phyloP scores from a whole-genome alignment of 768 basidiomycete species.

The Termitomyces heimii region DNA sequence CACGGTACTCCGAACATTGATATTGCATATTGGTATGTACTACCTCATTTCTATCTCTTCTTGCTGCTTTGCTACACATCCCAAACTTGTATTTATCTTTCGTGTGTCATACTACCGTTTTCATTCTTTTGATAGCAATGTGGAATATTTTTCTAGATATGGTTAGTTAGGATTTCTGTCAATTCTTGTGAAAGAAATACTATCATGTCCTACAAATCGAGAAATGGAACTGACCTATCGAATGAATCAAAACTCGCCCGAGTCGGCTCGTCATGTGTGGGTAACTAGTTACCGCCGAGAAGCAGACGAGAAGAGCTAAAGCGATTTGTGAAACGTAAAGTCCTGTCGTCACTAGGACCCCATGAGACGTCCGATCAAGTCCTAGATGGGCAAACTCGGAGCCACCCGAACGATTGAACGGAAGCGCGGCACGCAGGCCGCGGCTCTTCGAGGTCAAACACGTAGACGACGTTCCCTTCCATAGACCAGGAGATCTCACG shows the following conservation, averaged over 20 bases:
- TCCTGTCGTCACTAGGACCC: background rate
- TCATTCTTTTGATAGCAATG: background rate
- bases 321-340: background rate
- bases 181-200: background rate
- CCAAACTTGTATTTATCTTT: background rate
- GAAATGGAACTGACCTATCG: background rate
- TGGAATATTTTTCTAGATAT: constrained; percentile 4
- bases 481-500: background rate
- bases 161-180: background rate
- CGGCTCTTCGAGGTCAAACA: background rate
- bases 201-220: background rate
- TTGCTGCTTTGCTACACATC: background rate
- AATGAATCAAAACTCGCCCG: background rate
- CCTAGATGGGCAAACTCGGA: background rate
- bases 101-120: background rate
- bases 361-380: background rate
- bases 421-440: background rate
- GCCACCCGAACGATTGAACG: background rate
- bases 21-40: background rate
- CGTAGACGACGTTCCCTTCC: background rate
- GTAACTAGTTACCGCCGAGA: background rate
- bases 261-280: background rate
- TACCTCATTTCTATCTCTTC: background rate
- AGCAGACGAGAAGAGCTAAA: background rate
- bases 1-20: background rate